Base-by-base conservation (phyloP, 768 basidiomycete genomes). In the Pleurotus cornucopiae region DNA sequence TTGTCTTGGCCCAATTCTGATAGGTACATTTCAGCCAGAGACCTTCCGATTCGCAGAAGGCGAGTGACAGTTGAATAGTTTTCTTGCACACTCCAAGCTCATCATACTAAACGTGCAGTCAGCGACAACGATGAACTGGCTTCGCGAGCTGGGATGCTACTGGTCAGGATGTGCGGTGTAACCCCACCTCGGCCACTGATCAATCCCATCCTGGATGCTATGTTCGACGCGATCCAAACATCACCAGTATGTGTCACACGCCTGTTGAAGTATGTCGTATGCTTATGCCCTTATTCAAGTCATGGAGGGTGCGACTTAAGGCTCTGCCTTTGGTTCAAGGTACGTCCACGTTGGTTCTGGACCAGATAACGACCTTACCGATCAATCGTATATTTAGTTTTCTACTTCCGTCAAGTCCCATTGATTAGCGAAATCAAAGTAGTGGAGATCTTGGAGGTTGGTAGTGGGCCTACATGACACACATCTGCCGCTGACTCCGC, bases 351-450 rank as follows among this genome's bases (percentile, higher is more conserved):
- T 6, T 34, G 30, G 40, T 14, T 41, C 49, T 20, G 43, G 30
- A 57, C 16, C 21, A 26, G 20, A 16, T 41, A 39, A 23, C 18
- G 18, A 21, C 6, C 44, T 52, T 23, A 14, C 25, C 43, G 37
- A 14, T 45, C 21, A 26, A n/a, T 34, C 43, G 30, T 39, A 30
- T 20, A 53, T 53, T 5, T 49, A 88, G 86, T 93, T 25, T 86
- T 91, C 63, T 93, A 93, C 73, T 95, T 94, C 82, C 85, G 93
- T 44, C 89, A 93, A 66, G 76, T 91, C 6, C 88, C 89, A n/a
- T 71, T 91, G 49, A 83, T 97, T 58, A 80, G 75, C 55, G 91
- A 94, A 63, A 72, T 75, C 25, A 88, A 86, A 69, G 80, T 93
- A 6, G 78, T 88, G 2, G 82, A 88, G 63, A 90, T 95, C 62